These are phyloP conservation scores for Pichia sp. DNA, from an alignment of 1,139 yeast genomes.

Conservation along the genomic window DNA sequence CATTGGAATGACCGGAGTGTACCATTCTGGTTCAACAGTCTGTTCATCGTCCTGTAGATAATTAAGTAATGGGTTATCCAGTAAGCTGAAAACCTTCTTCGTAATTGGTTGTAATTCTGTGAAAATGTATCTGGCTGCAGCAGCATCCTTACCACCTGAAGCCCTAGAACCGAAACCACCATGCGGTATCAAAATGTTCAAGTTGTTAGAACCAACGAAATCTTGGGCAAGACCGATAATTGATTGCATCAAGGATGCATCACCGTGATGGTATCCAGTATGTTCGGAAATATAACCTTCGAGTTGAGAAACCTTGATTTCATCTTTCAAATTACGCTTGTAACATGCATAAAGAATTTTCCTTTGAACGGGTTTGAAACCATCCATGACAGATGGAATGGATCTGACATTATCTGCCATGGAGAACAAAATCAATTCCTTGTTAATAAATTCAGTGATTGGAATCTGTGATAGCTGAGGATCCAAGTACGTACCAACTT, in stretches of 20 bases:
- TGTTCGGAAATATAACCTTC: constrained; percentile 87
- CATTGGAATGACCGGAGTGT: constrained; percentile 89
- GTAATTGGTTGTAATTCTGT: constrained; percentile 80
- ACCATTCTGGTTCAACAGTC: constrained; percentile 96
- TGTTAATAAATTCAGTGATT: constrained; percentile 88
- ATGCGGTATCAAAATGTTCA: constrained; percentile 78
- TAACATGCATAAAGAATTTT: constrained; percentile 87
- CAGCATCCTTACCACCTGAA: constrained; percentile 96
- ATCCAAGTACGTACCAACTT: constrained; percentile 90
- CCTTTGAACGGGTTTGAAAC: constrained; percentile 96
- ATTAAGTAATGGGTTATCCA: constrained; percentile 70
- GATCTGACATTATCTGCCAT: constrained; percentile 97
- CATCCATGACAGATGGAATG: constrained; percentile 90
- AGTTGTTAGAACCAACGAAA: constrained; percentile 87
- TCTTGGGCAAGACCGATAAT: constrained; percentile 93
- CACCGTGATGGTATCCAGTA: constrained; percentile 97
- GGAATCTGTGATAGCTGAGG: constrained; percentile 76
- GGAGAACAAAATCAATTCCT: constrained; percentile 88
- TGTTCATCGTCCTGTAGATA: constrained; percentile 91
- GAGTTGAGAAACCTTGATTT: constrained; percentile 85
- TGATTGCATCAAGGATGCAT: constrained; percentile 77
- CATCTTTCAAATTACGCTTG: constrained; percentile 67
- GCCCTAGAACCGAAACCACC: constrained; percentile 98
- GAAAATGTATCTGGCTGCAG: constrained; percentile 97
- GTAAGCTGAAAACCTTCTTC: constrained; percentile 64